phyloP scores from a whole-genome alignment of 1,284 basidiomycete species.

The Cutaneotrichosporon curvatum region DNA sequence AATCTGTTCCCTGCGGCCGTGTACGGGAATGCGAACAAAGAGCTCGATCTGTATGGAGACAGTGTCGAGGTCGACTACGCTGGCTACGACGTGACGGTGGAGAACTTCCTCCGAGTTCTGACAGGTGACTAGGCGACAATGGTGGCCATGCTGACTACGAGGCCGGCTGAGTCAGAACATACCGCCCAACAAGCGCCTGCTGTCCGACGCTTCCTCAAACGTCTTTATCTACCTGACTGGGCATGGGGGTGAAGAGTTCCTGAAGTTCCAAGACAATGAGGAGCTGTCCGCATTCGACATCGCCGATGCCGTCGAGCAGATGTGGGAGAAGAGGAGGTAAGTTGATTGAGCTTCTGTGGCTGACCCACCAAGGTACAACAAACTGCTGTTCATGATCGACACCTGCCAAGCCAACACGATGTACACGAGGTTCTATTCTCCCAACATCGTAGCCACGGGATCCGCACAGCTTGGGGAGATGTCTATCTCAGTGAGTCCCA shows the following conservation, averaged over 20 bases:
- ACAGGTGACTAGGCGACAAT: conserved; percentile 57
- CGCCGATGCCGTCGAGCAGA: conserved; percentile 94
- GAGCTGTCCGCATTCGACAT: conserved; percentile 94
- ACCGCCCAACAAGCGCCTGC: conserved; percentile 82
- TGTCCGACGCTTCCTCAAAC: conserved; percentile 87
- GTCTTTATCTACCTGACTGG: conserved; percentile 98
- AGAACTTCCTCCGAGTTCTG: conserved; percentile 84
- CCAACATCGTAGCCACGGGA: conserved; percentile 89
- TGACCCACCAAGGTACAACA: conserved; percentile 68
- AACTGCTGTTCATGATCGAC: conserved; percentile 96
- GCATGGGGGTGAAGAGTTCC: conserved; percentile 94
- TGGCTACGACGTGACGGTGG: conserved; percentile 95
- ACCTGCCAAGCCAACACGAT: conserved; percentile 97
- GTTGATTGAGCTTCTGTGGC: conserved; percentile 18
- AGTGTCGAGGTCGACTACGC: conserved; percentile 97
- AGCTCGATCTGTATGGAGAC: conserved; percentile 87
- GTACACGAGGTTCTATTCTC: conserved; percentile 90
- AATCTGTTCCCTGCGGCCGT: conserved; percentile 90
- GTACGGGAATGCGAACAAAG: conserved; percentile 69
- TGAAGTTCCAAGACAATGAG: conserved; percentile 98
- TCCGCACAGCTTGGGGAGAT: conserved; percentile 82
- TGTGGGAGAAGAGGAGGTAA: conserved; percentile 91
- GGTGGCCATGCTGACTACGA: conserved; percentile 52
- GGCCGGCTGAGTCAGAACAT: conserved; percentile 58
- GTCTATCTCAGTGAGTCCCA: conserved; percentile 69